Percentiles rank a stretch among this genome's conserved stretches.
Conservation (phyloP, 805 yeast species). For the Pichia kluyveri region DNA sequence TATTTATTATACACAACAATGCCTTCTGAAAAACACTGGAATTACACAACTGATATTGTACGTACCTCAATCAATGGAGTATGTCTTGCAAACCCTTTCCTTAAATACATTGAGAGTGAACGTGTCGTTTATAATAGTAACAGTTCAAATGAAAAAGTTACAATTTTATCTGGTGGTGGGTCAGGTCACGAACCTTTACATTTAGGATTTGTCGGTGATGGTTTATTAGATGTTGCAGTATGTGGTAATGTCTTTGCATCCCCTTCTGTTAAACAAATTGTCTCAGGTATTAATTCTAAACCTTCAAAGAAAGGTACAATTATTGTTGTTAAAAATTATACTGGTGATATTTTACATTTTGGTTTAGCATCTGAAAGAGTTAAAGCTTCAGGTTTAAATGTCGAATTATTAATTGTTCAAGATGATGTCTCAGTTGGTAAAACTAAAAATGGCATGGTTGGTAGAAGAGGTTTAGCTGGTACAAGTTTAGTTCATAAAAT, state of each 20-base stretch:
- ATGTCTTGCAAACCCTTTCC: conserved; percentile 38
- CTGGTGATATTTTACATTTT: conserved; percentile 90
- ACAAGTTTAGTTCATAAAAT: conserved; percentile 80
- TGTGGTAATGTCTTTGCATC: conserved; percentile 91
- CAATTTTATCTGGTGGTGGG: conserved; percentile 86
- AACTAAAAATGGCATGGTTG: conserved; percentile 82
- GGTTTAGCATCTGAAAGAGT: conserved; percentile 89
- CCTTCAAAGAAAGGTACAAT: conserved; percentile 56
- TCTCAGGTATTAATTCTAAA: conserved; percentile 55
- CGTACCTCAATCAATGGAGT: conserved; percentile 7
- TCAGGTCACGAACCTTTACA: conserved; percentile 95
- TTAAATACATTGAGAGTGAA: conserved; percentile 46
- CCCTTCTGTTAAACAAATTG: conserved; percentile 78
- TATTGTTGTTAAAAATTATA: conserved; percentile 81
- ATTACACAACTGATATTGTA: conserved; percentile 7
- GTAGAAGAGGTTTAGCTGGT: conserved; percentile 92
- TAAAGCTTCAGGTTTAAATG: conserved; percentile 61
- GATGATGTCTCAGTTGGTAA: conserved; percentile 96
- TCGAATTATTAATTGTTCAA: conserved; percentile 69
- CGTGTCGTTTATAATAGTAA: conserved; percentile 38
- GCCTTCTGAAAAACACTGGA: conserved; percentile 11
- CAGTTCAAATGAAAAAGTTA: conserved; percentile 44
- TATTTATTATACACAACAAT: neutral
- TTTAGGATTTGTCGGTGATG: conserved; percentile 83
- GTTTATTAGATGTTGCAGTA: conserved; percentile 78